Evolutionary conservation across 192 early-diverging fungal species (phyloP), one percentile per base, ranked within the genome.

Genomic region (Mortierella claussenii): DNA sequence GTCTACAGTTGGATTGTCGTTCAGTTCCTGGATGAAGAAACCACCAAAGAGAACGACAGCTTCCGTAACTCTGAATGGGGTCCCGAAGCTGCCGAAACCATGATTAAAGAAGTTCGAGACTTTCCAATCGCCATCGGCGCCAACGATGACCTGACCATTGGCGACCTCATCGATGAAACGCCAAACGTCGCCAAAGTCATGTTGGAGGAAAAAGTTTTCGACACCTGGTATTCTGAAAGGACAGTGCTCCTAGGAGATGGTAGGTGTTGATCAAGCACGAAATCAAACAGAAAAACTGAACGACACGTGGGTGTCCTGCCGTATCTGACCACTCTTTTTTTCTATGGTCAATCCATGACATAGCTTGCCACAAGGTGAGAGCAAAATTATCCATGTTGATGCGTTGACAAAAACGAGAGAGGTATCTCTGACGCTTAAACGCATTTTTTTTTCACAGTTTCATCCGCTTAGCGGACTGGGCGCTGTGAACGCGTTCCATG

Each of bases 131-230:
- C 36, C 6, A 34, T 27, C 11, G 66, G 56, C 10, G 21, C 31
- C 9, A 40, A 49, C 15, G 48, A 46, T 1, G 20, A 8, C 0
- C 43, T 57, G 20, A 64, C 48, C 2, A 30, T 71, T 7, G 60
- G 60, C 0, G 45, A 40, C 17, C 30, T 71, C 8, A 56, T 71
- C 30, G 60, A 63, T 17, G 27, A 36, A 2, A 63, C 69, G 1
- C 60, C 69, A 1, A 24, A 48, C 8, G 60, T 56, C 8, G 37
- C 69, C 11, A 71, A 63, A 18, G 69, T 63, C 10, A 57, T 50
- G 60, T 17, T 57, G 8, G 69, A 71, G 4, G 69, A 71, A 18
- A 63, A 71, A 26, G 54, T 71, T 20, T 71, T 71, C 51, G 43
- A 56, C 1, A 71, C 69, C 0, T 71, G 69, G 69, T 40, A 71